Conservation (phyloP, 208 protist genomes). For the Acanthamoeba sp. region DNA sequence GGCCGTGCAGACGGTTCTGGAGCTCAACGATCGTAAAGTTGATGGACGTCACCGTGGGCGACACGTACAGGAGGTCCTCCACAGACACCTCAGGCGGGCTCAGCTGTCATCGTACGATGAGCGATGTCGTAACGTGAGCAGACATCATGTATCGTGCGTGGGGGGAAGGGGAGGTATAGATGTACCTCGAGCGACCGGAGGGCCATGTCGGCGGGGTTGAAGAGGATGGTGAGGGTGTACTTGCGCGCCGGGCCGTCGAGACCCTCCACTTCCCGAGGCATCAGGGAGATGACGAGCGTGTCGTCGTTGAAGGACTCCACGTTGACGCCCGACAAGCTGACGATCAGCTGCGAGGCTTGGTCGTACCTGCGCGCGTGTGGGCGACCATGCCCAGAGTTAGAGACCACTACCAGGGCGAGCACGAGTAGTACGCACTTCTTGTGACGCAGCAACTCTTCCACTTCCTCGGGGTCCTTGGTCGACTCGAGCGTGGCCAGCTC, state of each 20-base stretch:
- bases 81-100: conserved; percentile 8
- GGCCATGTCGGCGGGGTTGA: neutral
- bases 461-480: neutral
- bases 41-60: neutral
- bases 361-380: neutral
- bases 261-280: neutral
- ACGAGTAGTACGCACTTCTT: too few species aligned
- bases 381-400: too few species aligned
- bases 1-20: conserved; percentile 26
- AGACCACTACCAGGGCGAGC: too few species aligned
- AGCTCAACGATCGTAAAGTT: neutral
- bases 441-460: neutral
- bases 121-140: neutral
- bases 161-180: neutral
- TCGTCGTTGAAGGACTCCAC: neutral
- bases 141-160: neutral
- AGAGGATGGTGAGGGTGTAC: neutral
- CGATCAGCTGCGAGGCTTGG: neutral
- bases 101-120: neutral
- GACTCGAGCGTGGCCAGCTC: neutral
- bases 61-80: conserved; percentile 40
- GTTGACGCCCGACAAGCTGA: neutral
- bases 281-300: neutral
- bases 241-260: neutral
- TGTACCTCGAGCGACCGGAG: neutral